These are phyloP conservation scores for Arthroderma sp. DNA, from an alignment of 2,329 filamentous ascomycete species.

Conservation along the genomic window DNA sequence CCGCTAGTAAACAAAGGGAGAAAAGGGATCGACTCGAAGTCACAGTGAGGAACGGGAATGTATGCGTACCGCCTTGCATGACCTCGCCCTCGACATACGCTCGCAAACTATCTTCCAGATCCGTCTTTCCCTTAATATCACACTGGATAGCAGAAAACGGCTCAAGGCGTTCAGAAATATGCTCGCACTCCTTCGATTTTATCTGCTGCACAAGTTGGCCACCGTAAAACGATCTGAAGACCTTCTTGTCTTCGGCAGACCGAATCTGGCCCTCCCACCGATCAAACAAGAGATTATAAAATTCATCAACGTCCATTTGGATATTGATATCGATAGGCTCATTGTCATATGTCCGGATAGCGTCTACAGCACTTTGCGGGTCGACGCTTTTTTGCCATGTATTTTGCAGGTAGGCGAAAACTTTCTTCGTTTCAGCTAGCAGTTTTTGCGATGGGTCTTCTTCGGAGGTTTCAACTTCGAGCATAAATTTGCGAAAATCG, in stretches of 20 bases:
- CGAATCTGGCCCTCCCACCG: conserved; percentile 74
- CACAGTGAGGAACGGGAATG: neutral
- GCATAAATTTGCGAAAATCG: conserved; percentile 72
- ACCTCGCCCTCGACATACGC: conserved; percentile 95
- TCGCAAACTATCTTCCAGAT: conserved; percentile 71
- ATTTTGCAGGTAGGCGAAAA: conserved; percentile 80
- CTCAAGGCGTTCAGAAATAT: conserved; percentile 82
- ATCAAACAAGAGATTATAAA: conserved; percentile 88
- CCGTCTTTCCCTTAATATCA: conserved; percentile 84
- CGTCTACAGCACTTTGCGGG: conserved; percentile 56
- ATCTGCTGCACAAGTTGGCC: conserved; percentile 89
- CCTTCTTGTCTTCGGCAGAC: conserved; percentile 52
- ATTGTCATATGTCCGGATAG: conserved; percentile 72
- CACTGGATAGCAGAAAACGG: conserved; percentile 91
- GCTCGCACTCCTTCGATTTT: conserved; percentile 84
- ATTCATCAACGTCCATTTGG: conserved; percentile 98
- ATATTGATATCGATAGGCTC: conserved; percentile 69
- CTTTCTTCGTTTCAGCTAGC: conserved; percentile 60
- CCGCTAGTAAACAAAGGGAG: neutral
- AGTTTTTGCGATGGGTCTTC: conserved; percentile 48
- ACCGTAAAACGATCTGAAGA: conserved; percentile 73
- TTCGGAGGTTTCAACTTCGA: conserved; percentile 48
- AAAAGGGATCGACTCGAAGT: no score
- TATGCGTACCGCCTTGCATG: conserved; percentile 65
- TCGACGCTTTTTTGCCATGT: conserved; percentile 62